Evolutionary conservation across 2,329 filamentous ascomycete species (phyloP), one percentile per base, ranked within the genome.

Genomic region (Talaromyces atroroseus): DNA sequence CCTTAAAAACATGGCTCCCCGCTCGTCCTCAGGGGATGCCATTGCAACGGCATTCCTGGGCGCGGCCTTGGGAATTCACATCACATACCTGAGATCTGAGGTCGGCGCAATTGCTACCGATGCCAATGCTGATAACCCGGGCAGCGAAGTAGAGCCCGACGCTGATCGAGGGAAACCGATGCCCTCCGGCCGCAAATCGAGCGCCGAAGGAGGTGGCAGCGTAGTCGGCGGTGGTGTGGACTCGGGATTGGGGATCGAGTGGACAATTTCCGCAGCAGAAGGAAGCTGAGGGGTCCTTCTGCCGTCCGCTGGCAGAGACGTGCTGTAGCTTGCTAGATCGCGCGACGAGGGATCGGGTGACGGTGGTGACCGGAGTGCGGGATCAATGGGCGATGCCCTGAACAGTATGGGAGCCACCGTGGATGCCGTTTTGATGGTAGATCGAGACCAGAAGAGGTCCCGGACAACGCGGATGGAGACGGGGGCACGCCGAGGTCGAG

Each of bases 401-500:
- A 81, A 83, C 58, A 83, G 75, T 67, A 82, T 74, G 66, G 79
- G 78, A 73, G 80, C 80, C 72, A 84, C 79, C 67, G 80, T 79
- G 72, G 80, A 84, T 75, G 81, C 78, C 78, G 78, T 82, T 66
- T 60, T 72, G 65, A 65, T 65, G 68, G 65, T 60, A 49, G 44
- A 62, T 68, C 63, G 60, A 71, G 69, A 71, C 69, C 61, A 18
- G 65, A 66, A 66, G 59, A 64, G 49, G 56, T 52, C 52, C 56
- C 60, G 61, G 71, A 71, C 65, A 63, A 45, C 38, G n/a, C 18
- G 40, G 5, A 44, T 2, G 40, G 20, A 23, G 40, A 44, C 40
- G 20, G 40, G 29, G 26, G 32, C 26, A n/a, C 20, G 34, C 21
- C 51, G 54, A 51, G 24, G n/a, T 26, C 21, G 18, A 45, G 47